Evolutionary conservation across 2,329 filamentous ascomycete genomes (phyloP), one percentile per base, ranked within the genome.

Genomic region (Penicillium sp.): DNA sequence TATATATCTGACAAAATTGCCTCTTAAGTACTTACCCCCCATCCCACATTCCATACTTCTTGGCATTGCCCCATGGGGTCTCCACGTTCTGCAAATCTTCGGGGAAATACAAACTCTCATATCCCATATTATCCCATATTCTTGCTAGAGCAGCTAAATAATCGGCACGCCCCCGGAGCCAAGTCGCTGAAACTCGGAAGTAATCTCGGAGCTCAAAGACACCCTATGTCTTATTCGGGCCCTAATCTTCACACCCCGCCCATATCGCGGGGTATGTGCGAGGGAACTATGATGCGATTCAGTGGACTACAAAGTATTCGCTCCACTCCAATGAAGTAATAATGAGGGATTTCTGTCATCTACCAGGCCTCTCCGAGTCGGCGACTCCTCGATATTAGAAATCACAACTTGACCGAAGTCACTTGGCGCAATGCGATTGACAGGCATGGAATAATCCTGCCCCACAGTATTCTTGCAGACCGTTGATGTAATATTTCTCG

Each of bases 1-100:
- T 57, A 58, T 58, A 55, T 5, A 55, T 5, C 10, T 22, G 2
- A 18, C n/a, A 26, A 11, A 26, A 3, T 5, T 20, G 9, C 14
- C 29, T 29, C 9, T 22, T 3, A 22, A 32, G 14, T 32, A 13
- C 11, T 10, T 31, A 16, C 14, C 32, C 32, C n/a, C 3, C 48
- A 18, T 32, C 18, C 32, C 37, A 16, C 22, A 24, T 29, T 35
- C 16, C 24, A 44, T 52, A 42, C 16, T n/a, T 31, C 20, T 20
- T 37, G n/a, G 31, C 34, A 24, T 40, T 40, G 14, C 60, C 55
- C 59, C 49, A 40, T 34, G 59, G 59, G 59, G 54, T 52, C 54
- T 58, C 45, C 35, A 22, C 40, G 20, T 26, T 29, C 22, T 44
- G 39, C 24, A 43, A 50, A 56, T 56, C 57, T 56, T 56, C 55